Percentiles rank a stretch among this genome's conserved stretches.
These are phyloP conservation scores for Vitis amurensis DNA, from an alignment of 164 flowering plant genomes.

Conservation along the genomic window DNA sequence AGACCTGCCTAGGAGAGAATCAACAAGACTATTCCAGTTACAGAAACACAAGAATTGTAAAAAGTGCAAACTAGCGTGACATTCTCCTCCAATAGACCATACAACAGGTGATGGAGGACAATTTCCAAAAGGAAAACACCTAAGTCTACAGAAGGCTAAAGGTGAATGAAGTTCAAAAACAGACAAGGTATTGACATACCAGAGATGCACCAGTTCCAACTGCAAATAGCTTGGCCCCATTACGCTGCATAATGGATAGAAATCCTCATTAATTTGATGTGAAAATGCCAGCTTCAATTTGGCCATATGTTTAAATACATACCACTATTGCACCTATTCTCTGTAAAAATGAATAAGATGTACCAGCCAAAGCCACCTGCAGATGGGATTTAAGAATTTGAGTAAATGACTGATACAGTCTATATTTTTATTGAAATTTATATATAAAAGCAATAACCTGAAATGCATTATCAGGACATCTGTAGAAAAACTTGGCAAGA, in stretches of 20 bases:
- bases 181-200: constrained; percentile 39
- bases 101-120: no score
- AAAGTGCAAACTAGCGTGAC: no score
- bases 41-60: no score
- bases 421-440: background rate
- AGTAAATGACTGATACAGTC: background rate
- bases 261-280: background rate
- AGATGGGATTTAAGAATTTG: constrained; percentile 13
- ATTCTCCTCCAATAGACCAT: no score
- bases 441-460: constrained; percentile 51
- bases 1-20: no score
- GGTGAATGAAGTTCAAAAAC: background rate
- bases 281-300: background rate
- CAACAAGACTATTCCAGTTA: no score
- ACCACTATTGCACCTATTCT: constrained; percentile 89
- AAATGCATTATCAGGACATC: constrained; percentile 94
- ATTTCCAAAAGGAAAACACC: background rate
- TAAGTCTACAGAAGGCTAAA: background rate
- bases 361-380: constrained; percentile 88
- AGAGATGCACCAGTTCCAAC: constrained; percentile 87
- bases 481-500: constrained; percentile 74
- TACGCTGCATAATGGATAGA: constrained; percentile 59
- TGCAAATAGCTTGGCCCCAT: constrained; percentile 88
- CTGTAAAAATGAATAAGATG: constrained; percentile 76
- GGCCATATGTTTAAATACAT: constrained; percentile 14